phyloP scores from a whole-genome alignment of 495 filamentous ascomycete species.

The Amniculicola lignicola region DNA sequence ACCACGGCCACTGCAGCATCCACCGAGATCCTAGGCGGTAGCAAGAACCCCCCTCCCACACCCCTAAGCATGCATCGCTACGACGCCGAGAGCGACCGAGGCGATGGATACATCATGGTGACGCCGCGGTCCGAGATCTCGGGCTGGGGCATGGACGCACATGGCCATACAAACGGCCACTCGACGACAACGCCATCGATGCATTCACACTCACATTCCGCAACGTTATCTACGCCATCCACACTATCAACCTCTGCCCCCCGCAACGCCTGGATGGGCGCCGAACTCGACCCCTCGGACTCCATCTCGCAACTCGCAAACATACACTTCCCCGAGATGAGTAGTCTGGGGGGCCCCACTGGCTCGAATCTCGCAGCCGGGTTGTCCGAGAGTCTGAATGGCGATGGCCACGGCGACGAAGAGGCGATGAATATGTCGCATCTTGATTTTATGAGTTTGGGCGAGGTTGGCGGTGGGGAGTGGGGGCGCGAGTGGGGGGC shows the following conservation, averaged over 20 bases:
- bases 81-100: slow-evolving; percentile 18
- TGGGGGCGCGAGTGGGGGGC: slow-evolving; percentile 25
- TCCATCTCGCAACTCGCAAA: slow-evolving; percentile 23
- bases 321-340: slow-evolving; percentile 33
- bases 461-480: slow-evolving; percentile 9
- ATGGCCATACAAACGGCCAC: slow-evolving; percentile 7
- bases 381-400: no score
- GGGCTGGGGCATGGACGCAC: no score
- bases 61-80: no score
- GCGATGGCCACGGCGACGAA: no score
- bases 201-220: not conserved
- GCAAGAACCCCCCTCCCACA: slow-evolving; percentile 18
- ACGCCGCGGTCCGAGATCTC: slow-evolving; percentile 35
- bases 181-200: not conserved
- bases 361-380: no score
- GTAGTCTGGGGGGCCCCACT: no score
- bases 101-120: slow-evolving; percentile 35
- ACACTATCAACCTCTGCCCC: slow-evolving; percentile 3
- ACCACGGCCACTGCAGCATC: no score
- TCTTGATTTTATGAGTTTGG: slow-evolving; percentile 32
- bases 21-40: slow-evolving; percentile 24
- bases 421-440: slow-evolving; percentile 17
- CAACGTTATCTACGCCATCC: not conserved
- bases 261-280: slow-evolving; percentile 34
- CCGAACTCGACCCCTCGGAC: slow-evolving; percentile 24